Percentiles rank a stretch among this genome's conserved stretches.
Evolutionary conservation across 768 basidiomycete genomes (phyloP).

Genomic region (Suillus paluster): DNA sequence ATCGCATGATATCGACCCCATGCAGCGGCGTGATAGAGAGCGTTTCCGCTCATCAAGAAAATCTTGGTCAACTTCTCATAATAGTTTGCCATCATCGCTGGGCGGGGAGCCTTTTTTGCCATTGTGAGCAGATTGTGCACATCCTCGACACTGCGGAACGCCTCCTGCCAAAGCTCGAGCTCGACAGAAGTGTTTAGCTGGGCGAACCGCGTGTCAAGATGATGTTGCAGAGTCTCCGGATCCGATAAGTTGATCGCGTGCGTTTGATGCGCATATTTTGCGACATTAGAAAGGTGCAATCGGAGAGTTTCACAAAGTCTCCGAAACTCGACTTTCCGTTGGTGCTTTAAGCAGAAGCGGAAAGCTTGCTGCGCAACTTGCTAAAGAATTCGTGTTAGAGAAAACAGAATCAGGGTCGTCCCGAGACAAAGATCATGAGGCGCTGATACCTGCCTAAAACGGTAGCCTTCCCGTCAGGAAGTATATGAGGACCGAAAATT

Average conservation of each 20-base stretch:
- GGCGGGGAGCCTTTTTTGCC: conserved; percentile 91
- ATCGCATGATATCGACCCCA: conserved; percentile 87
- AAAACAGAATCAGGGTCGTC: not conserved
- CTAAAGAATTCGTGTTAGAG: conserved; percentile 41
- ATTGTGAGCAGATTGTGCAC: conserved; percentile 94
- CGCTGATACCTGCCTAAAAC: not conserved
- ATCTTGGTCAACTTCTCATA: conserved; percentile 98
- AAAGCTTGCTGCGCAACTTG: conserved; percentile 97
- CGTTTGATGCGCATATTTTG: conserved; percentile 92
- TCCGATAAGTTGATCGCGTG: conserved; percentile 96
- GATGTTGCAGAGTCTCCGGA: conserved; percentile 91
- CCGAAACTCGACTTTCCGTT: conserved; percentile 96
- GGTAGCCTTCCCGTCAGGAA: conserved; percentile 5
- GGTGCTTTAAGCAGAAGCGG: conserved; percentile 92
- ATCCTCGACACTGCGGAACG: conserved; percentile 97
- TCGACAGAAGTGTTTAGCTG: conserved; percentile 97
- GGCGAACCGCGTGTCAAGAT: conserved; percentile 95
- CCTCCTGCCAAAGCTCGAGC: conserved; percentile 98
- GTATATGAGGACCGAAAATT: not conserved
- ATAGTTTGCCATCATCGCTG: conserved; percentile 98
- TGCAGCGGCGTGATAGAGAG: conserved; percentile 94
- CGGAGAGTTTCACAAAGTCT: conserved; percentile 95
- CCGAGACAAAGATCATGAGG: not conserved
- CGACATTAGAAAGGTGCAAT: conserved; percentile 91
- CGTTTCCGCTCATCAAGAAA: conserved; percentile 93